Evolutionary conservation across 768 basidiomycete species (phyloP).

Genomic region (Phylloporus sp.): DNA sequence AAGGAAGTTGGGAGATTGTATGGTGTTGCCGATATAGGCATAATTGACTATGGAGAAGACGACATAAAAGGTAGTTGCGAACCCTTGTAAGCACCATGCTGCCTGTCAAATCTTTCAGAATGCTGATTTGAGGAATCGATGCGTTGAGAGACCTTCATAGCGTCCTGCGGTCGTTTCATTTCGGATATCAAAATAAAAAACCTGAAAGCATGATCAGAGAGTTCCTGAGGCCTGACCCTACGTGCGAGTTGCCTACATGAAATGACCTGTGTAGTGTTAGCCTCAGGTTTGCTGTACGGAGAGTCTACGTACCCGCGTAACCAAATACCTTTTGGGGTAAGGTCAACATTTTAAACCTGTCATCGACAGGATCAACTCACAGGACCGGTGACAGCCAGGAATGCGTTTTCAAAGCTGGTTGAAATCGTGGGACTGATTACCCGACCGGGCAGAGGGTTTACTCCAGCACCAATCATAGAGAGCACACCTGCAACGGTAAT

Average conservation of each 20-base stretch:
- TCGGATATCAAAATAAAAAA: background rate
- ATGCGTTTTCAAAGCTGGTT: slow-evolving; percentile 38
- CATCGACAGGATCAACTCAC: background rate
- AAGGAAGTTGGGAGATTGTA: background rate
- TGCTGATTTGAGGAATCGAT: background rate
- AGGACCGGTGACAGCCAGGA: background rate
- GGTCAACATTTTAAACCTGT: background rate
- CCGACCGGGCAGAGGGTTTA: background rate
- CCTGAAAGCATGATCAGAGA: background rate
- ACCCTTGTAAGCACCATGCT: background rate
- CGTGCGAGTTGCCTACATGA: slow-evolving; percentile 37
- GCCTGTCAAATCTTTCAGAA: background rate
- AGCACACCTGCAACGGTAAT: background rate
- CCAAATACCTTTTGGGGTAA: background rate
- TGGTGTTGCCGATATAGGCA: background rate
- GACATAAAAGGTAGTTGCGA: background rate
- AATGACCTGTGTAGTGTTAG: slow-evolving; percentile 38
- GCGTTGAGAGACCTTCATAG: background rate
- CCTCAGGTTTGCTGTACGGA: background rate
- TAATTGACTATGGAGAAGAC: background rate
- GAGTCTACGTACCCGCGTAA: background rate
- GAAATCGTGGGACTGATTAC: slow-evolving; percentile 33
- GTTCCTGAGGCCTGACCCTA: background rate
- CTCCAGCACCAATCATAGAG: background rate
- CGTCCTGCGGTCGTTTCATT: background rate